Percentiles rank a stretch among this genome's conserved stretches.
These are phyloP conservation scores for Acanthamoeba castellanii DNA, from an alignment of 208 protist species.

Conservation along the genomic window DNA sequence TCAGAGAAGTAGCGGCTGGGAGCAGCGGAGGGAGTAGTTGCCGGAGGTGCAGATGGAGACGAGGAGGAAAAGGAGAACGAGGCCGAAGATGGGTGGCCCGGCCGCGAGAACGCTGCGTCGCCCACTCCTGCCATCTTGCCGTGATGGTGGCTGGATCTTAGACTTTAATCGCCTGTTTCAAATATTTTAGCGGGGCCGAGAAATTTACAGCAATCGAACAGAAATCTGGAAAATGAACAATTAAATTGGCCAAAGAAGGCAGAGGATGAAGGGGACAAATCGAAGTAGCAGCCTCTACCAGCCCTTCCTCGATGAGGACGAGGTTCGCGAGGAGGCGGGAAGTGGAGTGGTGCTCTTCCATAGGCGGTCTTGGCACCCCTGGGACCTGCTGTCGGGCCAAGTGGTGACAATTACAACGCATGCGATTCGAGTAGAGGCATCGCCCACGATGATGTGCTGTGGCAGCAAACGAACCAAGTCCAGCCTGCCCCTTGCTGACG, in stretches of 20 bases:
- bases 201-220: neutral
- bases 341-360: constrained; percentile 10
- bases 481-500: neutral
- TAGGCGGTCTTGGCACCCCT: neutral
- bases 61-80: constrained; percentile 35
- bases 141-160: neutral
- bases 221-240: neutral
- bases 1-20: constrained; percentile 25
- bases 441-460: neutral
- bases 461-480: neutral
- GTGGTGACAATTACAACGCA: neutral
- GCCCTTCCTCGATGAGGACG: constrained; percentile 28
- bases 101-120: constrained; percentile 2
- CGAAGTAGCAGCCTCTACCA: constrained; percentile 6
- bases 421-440: neutral
- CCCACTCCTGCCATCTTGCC: neutral
- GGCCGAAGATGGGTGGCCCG: neutral
- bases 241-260: neutral
- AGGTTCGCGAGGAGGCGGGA: neutral
- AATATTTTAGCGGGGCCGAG: neutral
- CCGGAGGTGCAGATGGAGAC: neutral
- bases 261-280: neutral
- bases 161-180: neutral
- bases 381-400: neutral
- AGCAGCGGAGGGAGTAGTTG: neutral